A percentile compares a stretch with the other conserved stretches of the same genome.
Conservation (phyloP, 2,329 filamentous ascomycete genomes). For the Fusarium devonianum region DNA sequence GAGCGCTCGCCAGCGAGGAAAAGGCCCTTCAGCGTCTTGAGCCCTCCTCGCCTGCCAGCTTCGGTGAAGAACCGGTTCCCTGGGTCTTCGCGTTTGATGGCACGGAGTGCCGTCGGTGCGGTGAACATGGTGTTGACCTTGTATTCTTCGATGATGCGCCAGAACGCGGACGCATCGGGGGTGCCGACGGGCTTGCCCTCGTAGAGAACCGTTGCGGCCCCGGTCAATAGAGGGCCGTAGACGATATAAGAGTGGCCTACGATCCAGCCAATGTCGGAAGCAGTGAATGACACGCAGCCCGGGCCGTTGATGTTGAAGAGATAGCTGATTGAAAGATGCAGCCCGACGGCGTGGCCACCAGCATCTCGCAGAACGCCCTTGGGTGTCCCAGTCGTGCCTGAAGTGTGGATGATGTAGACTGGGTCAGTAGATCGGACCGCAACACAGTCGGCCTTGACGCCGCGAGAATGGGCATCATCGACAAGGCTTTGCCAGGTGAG, state of each 20-base stretch:
- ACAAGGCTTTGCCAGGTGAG: constrained; percentile 81
- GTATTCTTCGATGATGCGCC: constrained; percentile 85
- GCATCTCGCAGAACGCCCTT: constrained; percentile 86
- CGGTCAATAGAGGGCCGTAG: constrained; percentile 84
- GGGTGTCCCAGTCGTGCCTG: constrained; percentile 80
- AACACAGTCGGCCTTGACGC: constrained; percentile 75
- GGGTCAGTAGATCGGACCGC: constrained; percentile 79
- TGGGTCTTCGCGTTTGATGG: constrained; percentile 86
- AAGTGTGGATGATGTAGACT: constrained; percentile 92
- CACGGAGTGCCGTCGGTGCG: constrained; percentile 84
- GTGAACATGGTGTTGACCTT: constrained; percentile 86
- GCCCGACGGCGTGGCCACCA: constrained; percentile 84
- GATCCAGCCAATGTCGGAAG: constrained; percentile 90
- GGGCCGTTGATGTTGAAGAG: constrained; percentile 84
- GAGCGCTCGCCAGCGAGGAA: constrained; percentile 91
- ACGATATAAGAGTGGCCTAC: constrained; percentile 78
- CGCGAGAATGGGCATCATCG: constrained; percentile 71
- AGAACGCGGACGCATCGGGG: constrained; percentile 86
- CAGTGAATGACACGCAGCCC: constrained; percentile 76
- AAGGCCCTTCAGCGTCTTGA: constrained; percentile 75
- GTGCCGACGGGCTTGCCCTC: constrained; percentile 95
- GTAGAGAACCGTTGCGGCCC: constrained; percentile 86
- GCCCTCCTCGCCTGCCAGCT: constrained; percentile 71
- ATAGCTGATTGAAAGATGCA: constrained; percentile 83
- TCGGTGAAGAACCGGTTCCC: constrained; percentile 70